A percentile compares a stretch with the other conserved stretches of the same genome.
Evolutionary conservation across 1,139 yeast genomes (phyloP).

Genomic region (Cylindricascospora bacillispora): DNA sequence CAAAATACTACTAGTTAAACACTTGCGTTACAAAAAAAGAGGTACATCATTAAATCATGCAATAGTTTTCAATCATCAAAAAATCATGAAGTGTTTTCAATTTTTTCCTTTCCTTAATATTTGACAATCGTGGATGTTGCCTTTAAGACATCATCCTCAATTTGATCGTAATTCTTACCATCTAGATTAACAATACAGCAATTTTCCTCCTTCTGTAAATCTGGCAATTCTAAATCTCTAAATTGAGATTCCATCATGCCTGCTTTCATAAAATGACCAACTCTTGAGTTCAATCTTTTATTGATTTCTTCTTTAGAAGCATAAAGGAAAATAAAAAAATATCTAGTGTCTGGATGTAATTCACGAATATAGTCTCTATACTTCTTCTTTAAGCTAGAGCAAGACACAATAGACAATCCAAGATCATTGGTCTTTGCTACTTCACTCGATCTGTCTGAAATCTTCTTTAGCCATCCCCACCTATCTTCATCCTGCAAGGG

Average conservation of each 20-base stretch:
- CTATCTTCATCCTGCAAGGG: conserved; percentile 84
- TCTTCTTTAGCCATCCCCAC: conserved; percentile 67
- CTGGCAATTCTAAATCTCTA: conserved; percentile 60
- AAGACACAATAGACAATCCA: conserved; percentile 47
- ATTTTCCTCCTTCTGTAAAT: conserved; percentile 26
- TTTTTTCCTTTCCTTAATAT: no score
- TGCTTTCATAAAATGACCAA: conserved; percentile 76
- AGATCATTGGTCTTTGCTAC: conserved; percentile 25
- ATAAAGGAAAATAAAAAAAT: conserved; percentile 54
- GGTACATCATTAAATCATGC: no score
- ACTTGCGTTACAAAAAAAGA: no score
- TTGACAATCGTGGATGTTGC: not conserved
- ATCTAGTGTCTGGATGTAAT: conserved; percentile 29
- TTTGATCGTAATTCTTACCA: conserved; percentile 32
- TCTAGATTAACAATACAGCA: conserved; percentile 23
- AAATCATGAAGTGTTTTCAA: no score
- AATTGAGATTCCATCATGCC: conserved; percentile 75
- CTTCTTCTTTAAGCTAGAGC: conserved; percentile 66
- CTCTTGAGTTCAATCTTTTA: conserved; percentile 46
- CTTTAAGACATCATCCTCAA: conserved; percentile 28
- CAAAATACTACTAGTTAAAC: no score
- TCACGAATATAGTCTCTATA: conserved; percentile 51
- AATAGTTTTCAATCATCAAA: no score
- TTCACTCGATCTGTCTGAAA: conserved; percentile 34
- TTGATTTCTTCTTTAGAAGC: conserved; percentile 50